Evolutionary conservation across 169 alveolate genomes (phyloP).

Genomic region (Plasmodium sp.): DNA sequence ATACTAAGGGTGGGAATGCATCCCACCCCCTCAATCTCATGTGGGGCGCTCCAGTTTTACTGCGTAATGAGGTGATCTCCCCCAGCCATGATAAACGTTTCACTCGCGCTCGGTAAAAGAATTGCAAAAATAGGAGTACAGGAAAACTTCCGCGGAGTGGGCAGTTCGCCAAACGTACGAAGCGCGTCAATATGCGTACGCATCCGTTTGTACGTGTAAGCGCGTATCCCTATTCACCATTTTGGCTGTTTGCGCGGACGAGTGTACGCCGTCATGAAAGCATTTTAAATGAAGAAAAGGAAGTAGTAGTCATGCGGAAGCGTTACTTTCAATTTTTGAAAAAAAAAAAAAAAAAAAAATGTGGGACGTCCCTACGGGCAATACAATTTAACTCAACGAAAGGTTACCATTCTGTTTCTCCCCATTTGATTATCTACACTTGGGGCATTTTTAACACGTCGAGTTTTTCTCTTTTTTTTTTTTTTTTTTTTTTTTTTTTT

Average conservation of each 20-base stretch:
- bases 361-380: not conserved
- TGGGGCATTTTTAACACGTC: not conserved
- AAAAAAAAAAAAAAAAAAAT: no score
- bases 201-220: not conserved
- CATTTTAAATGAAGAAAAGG: not conserved
- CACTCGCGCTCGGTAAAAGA: not conserved
- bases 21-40: not conserved
- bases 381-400: not conserved
- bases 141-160: not conserved
- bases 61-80: constrained; percentile 14
- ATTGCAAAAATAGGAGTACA: not conserved
- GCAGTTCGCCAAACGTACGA: not conserved
- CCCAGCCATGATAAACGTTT: constrained; percentile 13
- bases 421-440: not conserved
- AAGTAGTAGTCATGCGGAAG: not conserved
- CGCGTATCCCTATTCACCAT: not conserved
- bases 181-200: not conserved
- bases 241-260: not conserved
- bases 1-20: not conserved
- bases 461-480: not conserved
- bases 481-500: not conserved
- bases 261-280: not conserved
- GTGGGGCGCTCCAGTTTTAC: not conserved
- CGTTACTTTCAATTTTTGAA: not conserved
- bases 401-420: not conserved